Percentiles rank a stretch among this genome's conserved stretches.
phyloP scores from a whole-genome alignment of 352 stramenopile species.

The Globisporangium cylindrosporum region DNA sequence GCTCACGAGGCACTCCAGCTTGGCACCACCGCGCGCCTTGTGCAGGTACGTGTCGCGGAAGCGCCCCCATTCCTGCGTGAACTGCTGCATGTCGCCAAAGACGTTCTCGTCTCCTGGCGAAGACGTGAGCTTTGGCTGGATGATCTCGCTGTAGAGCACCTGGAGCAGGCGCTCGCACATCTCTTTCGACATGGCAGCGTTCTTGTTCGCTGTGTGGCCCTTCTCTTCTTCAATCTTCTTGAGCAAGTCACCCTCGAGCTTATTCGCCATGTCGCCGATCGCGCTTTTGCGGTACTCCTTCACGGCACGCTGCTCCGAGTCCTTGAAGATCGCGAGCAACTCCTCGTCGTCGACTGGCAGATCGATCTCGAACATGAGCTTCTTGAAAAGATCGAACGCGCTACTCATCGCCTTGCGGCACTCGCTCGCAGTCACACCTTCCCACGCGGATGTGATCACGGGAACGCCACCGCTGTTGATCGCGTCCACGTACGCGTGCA shows the following conservation, averaged over 20 bases:
- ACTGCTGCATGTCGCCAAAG: constrained; percentile 79
- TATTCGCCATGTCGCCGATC: constrained; percentile 63
- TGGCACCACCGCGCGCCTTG: constrained; percentile 67
- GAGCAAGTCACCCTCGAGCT: constrained; percentile 60
- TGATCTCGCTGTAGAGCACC: constrained; percentile 78
- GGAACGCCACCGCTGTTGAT: constrained; percentile 88
- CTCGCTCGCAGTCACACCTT: constrained; percentile 78
- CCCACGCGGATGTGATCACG: constrained; percentile 86
- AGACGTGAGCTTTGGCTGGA: constrained; percentile 72
- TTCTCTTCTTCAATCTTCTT: constrained; percentile 78
- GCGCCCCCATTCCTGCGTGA: constrained; percentile 59
- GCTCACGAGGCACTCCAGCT: constrained; percentile 66
- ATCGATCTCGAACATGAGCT: constrained; percentile 49
- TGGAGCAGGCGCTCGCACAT: constrained; percentile 79
- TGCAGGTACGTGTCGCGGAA: constrained; percentile 76
- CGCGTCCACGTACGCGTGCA: constrained; percentile 81
- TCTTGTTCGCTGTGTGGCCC: constrained; percentile 33
- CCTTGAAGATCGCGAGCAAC: constrained; percentile 50
- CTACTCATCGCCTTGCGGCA: constrained; percentile 70
- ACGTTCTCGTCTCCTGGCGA: constrained; percentile 45
- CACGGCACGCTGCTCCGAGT: constrained; percentile 50
- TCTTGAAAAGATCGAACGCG: constrained; percentile 66
- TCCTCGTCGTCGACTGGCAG: constrained; percentile 73
- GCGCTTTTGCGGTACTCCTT: constrained; percentile 56
- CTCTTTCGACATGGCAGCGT: constrained; percentile 61